Evolutionary conservation across 305 asterid species (phyloP).

Genomic region (Plantago rigida): DNA sequence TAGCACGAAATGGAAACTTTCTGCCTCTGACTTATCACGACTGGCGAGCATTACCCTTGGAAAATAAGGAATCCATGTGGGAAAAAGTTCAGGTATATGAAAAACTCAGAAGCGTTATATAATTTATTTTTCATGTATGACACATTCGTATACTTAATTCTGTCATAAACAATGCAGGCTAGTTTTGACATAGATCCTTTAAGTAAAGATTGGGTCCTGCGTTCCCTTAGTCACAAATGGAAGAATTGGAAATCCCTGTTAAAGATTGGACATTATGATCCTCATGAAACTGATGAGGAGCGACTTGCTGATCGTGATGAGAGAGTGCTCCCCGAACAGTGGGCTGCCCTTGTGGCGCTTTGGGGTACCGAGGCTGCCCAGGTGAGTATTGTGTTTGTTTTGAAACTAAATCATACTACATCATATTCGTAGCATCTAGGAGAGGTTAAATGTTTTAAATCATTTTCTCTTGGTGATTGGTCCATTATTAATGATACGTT

Average conservation of each 20-base stretch:
- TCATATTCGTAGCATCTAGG: background rate
- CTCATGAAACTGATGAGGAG: slow-evolving; percentile 36
- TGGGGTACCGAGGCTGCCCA: slow-evolving; percentile 34
- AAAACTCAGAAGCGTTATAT: slow-evolving; percentile 1
- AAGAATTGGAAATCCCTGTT: slow-evolving; percentile 31
- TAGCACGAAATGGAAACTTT: slow-evolving; percentile 34
- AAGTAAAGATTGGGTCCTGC: slow-evolving; percentile 31
- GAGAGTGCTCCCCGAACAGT: slow-evolving; percentile 44
- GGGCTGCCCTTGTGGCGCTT: slow-evolving; percentile 35
- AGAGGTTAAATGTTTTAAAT: slow-evolving; percentile 1
- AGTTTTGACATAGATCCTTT: slow-evolving; percentile 31
- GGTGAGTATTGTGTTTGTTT: slow-evolving; percentile 25
- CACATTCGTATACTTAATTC: background rate
- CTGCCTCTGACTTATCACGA: slow-evolving; percentile 32
- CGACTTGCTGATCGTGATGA: slow-evolving; percentile 39
- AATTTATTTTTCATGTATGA: slow-evolving; percentile 3
- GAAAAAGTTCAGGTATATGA: slow-evolving; percentile 33
- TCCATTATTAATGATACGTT: background rate
- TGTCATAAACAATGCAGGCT: slow-evolving; percentile 23
- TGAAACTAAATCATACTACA: background rate
- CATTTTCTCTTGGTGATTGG: background rate
- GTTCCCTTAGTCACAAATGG: slow-evolving; percentile 33
- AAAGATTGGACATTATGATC: slow-evolving; percentile 29
- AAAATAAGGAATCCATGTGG: slow-evolving; percentile 35
- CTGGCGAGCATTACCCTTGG: slow-evolving; percentile 37